These are phyloP conservation scores for Apophysomyces sp. DNA, from an alignment of 371 early-diverging fungal genomes.

Conservation along the genomic window DNA sequence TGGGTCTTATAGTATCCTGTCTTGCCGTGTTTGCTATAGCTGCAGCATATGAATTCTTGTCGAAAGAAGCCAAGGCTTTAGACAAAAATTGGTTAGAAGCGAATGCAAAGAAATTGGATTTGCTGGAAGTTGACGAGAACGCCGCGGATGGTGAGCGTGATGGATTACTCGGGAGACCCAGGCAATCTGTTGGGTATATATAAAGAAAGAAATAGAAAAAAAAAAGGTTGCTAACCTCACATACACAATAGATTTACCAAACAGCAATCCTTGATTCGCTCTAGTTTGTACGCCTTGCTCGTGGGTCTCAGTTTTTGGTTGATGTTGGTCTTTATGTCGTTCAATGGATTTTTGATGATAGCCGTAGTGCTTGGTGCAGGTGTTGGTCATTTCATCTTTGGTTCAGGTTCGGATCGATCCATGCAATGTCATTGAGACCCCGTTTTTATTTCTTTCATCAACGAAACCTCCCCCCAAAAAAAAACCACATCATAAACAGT, in stretches of 20 bases:
- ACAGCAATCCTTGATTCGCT: slow-evolving; percentile 43
- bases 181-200: slow-evolving; percentile 16
- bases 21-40: slow-evolving; percentile 54
- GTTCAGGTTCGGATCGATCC: slow-evolving; percentile 16
- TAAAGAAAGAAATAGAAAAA: slow-evolving; percentile 12
- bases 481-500: background rate
- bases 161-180: slow-evolving; percentile 11
- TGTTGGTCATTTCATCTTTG: slow-evolving; percentile 62
- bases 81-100: slow-evolving; percentile 42
- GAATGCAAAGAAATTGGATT: slow-evolving; percentile 22
- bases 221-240: background rate
- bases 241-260: slow-evolving; percentile 26
- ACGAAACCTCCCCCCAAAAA: too few relatives aligned
- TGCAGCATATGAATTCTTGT: slow-evolving; percentile 58
- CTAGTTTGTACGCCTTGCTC: background rate
- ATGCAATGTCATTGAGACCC: slow-evolving; percentile 34
- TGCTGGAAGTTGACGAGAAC: background rate
- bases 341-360: slow-evolving; percentile 72
- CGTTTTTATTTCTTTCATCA: too few relatives aligned
- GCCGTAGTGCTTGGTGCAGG: slow-evolving; percentile 65
- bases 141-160: slow-evolving; percentile 10
- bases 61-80: slow-evolving; percentile 42
- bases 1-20: slow-evolving; percentile 56
- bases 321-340: slow-evolving; percentile 69
- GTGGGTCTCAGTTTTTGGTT: background rate